Base-by-base conservation (phyloP, 768 basidiomycete genomes). In the Cyclocybe cylindracea region DNA sequence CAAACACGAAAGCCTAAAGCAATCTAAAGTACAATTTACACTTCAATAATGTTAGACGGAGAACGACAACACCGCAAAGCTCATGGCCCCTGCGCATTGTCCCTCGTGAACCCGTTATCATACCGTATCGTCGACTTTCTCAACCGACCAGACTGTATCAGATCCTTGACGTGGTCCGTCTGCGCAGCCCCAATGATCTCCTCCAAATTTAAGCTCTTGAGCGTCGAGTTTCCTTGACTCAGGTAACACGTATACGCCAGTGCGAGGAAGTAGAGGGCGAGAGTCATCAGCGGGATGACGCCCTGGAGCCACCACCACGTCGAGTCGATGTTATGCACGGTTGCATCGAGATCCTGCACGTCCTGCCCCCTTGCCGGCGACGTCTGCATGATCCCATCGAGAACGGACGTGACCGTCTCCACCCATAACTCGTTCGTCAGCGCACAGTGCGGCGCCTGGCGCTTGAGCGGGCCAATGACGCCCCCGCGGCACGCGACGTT, bases 321-420 rank as follows among this genome's bases (percentile, higher is more conserved):
- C 19, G 19, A n/a, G 32, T 54, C 46, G 40, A 59, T 33, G 14
- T 34, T 39, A 14, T 55, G 51, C 7, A 53, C 56, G 31, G 16
- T n/a, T 9, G 54, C 56, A 9, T 44, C 19, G 10, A 62, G 48
- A 4, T 16, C 38, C 41, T 63, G 62, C 5, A 36, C 44, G 2
- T 43, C 39, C 9, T 16, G 14, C 39, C 44, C 44, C 4, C 37
- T 51, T 34, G 10, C 46, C 4, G 56, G 53, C 5, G 56, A 50
- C 7, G 60, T 61, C 16, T 55, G 57, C 46, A 61, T 54, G 18
- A 63, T 52, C 6, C 60, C 60, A 24, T 61, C 60, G 10, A 63
- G 38, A 47, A 61, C 53, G 34, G 47, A 55, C 3, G 31, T 51
- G 5, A 44, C 50, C 1, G 58, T 59, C 24, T 54, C 53, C 35